A percentile compares a stretch with the other conserved stretches of the same genome.
Conservation (phyloP, 2,329 filamentous ascomycete species). For the Talaromyces atroroseus region DNA sequence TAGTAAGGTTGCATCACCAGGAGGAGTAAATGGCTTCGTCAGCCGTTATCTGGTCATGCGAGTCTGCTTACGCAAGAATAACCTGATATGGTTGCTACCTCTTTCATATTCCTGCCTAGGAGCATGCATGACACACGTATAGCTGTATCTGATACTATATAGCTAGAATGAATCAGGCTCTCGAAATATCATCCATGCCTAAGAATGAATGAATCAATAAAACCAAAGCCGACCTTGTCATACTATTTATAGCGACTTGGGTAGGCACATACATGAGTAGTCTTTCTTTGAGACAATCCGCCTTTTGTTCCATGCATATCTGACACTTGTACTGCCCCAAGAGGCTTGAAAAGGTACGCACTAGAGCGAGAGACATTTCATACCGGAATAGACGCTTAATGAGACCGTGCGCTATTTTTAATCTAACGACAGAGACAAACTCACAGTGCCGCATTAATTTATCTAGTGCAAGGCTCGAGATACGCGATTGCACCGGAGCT, state of each 20-base stretch:
- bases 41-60: too few relatives aligned
- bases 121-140: too few relatives aligned
- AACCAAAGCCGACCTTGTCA: too few relatives aligned
- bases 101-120: too few relatives aligned
- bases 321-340: neutral
- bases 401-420: neutral
- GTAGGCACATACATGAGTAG: neutral
- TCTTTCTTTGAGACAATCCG: too few relatives aligned
- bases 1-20: too few relatives aligned
- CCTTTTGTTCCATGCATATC: neutral
- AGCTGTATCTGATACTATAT: too few relatives aligned
- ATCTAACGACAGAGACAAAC: neutral
- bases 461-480: neutral
- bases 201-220: neutral
- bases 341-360: neutral
- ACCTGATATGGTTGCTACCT: too few relatives aligned
- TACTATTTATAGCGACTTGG: neutral
- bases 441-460: neutral
- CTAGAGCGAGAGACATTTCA: neutral
- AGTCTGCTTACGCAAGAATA: too few relatives aligned
- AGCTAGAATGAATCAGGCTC: too few relatives aligned
- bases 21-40: too few relatives aligned
- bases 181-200: too few relatives aligned
- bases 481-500: neutral
- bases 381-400: neutral